Evolutionary conservation across 148 eudicot species (phyloP), one percentile per base, ranked within the genome.

Genomic region (Nyssa sinensis): DNA sequence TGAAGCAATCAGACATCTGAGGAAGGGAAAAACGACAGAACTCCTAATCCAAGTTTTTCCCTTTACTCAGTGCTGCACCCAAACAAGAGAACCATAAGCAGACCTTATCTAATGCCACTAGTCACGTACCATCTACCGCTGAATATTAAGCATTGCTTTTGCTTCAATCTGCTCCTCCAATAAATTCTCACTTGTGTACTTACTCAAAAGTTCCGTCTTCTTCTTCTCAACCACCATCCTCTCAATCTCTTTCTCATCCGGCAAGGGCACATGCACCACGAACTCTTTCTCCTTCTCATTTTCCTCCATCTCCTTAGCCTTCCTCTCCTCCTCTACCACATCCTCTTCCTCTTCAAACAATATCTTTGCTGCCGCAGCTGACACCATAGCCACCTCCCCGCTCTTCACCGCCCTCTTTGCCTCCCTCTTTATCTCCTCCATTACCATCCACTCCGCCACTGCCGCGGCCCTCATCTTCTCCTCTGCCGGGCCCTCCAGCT

Each of bases 221-320:
- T 91, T 94, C 93, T 94, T 91, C 86, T 91, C 91, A 75, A 94
- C 86, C 53, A 91, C 81, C 95, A 91, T 94, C 83, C 75, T 91
- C 83, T 91, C 96, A 60, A 94, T 94, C 93, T 94, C 97, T 81
- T 82, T 90, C 81, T 91, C 94, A 72, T 94, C 98, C 0, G 98
- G 98, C 82, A 94, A 66, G 0, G 98, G 98, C 37, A 94, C 97
- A 31, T 94, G 98, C 25, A 90, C 98, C 66, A 91, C 90, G 81
- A 94, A 94, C 80, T 94, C 98, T 69, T 71, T 88, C 67, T 78
- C 88, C 79, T 75, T 83, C 77, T 77, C 74, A 73, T 66, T 72
- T 75, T 81, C 93, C 60, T 85, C 93, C 75, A 66, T 86, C 77
- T 72, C 72, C 72, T 66, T 75, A 78, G 35, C 75, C 73, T 79